A percentile compares a stretch with the other conserved stretches of the same genome.
phyloP scores from a whole-genome alignment of 148 eudicot genomes.

The Spergularia bocconei region DNA sequence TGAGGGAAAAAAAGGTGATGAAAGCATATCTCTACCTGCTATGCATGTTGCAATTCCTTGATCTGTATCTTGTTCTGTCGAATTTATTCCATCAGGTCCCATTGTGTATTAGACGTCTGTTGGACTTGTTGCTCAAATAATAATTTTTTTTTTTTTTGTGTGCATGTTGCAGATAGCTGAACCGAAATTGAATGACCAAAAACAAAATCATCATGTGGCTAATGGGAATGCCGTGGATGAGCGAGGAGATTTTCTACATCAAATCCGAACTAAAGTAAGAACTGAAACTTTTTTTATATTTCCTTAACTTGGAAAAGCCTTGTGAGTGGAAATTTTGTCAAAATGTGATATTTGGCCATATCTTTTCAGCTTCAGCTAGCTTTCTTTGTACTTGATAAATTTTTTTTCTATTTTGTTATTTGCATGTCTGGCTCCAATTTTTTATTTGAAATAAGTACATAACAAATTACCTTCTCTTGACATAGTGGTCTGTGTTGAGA shows the following conservation, averaged over 20 bases:
- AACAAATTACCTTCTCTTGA: too few relatives aligned
- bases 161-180: constrained; percentile 37
- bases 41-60: neutral
- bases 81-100: neutral
- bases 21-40: constrained; percentile 5
- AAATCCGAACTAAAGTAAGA: constrained; percentile 85
- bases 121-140: neutral
- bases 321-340: neutral
- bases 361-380: too few relatives aligned
- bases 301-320: neutral
- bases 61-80: neutral
- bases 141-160: neutral
- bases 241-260: constrained; percentile 73
- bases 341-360: too few relatives aligned
- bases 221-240: constrained; percentile 47
- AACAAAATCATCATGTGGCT: constrained; percentile 28
- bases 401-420: too few relatives aligned
- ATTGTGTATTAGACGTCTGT: neutral
- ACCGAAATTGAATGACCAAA: constrained; percentile 35
- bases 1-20: constrained; percentile 42
- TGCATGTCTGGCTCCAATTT: too few relatives aligned
- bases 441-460: too few relatives aligned
- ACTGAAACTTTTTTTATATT: neutral
- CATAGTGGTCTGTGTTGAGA: too few relatives aligned
- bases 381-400: too few relatives aligned